A percentile compares a stretch with the other conserved stretches of the same genome.
These are phyloP conservation scores for Biscutella laevigata DNA, from an alignment of 441 rosid species.

Conservation along the genomic window DNA sequence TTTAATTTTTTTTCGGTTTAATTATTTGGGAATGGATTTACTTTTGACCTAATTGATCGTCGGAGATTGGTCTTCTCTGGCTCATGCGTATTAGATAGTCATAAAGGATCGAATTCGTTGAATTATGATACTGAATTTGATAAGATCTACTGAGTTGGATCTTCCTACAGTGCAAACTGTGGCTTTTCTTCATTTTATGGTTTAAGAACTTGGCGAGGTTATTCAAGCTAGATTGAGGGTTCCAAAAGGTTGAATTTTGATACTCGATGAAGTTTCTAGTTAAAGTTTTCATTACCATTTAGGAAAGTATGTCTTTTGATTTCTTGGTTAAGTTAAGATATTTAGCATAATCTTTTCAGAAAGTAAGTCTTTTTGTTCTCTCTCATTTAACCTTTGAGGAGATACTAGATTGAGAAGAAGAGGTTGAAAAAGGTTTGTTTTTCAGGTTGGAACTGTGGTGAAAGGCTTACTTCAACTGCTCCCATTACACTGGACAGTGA, in stretches of 20 bases:
- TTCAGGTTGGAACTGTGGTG: conserved; percentile 3
- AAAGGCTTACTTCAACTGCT: not conserved
- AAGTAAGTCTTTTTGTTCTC: not conserved
- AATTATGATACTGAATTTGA: not conserved
- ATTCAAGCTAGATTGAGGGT: not conserved
- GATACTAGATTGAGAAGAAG: not conserved
- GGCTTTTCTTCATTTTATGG: not conserved
- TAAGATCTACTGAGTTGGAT: not conserved
- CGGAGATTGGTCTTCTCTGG: not conserved
- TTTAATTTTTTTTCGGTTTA: not conserved
- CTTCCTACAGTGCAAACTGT: not conserved
- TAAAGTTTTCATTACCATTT: not conserved
- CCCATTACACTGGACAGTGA: not conserved
- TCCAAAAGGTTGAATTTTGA: not conserved
- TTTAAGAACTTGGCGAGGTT: not conserved
- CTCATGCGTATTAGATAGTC: no score
- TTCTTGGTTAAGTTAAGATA: not conserved
- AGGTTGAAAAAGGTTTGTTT: conserved; percentile 5
- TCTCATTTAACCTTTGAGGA: not conserved
- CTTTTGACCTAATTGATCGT: conserved; percentile 12
- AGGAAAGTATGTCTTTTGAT: not conserved
- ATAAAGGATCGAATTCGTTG: not conserved
- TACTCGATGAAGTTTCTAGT: not conserved
- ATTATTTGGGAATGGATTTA: not conserved
- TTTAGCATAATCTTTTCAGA: not conserved